These are phyloP conservation scores for Tricladium varicosporioides DNA, from an alignment of 2,329 filamentous ascomycete genomes.

Conservation along the genomic window DNA sequence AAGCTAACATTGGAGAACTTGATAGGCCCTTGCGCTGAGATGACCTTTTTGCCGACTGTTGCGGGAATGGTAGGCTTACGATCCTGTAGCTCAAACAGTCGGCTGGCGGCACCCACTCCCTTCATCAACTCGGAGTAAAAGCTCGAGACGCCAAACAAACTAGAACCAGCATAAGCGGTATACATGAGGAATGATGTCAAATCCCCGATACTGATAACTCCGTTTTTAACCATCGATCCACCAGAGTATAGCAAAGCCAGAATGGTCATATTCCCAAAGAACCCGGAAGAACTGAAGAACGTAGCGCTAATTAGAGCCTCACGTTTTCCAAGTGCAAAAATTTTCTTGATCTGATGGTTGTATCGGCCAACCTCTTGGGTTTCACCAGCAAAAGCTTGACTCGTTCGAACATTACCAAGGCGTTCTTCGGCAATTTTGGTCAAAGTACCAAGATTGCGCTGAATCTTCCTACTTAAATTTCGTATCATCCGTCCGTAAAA, in stretches of 20 bases:
- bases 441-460: constrained; percentile 86
- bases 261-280: constrained; percentile 96
- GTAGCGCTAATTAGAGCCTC: constrained; percentile 87
- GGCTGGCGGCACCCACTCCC: constrained; percentile 92
- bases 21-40: constrained; percentile 83
- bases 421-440: constrained; percentile 98
- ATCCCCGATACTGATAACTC: constrained; percentile 85
- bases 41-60: constrained; percentile 76
- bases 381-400: constrained; percentile 93
- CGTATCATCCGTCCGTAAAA: constrained; percentile 88
- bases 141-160: constrained; percentile 87
- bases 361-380: constrained; percentile 87
- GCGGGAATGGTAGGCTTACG: constrained; percentile 82
- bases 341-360: constrained; percentile 86
- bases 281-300: constrained; percentile 84
- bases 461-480: constrained; percentile 86
- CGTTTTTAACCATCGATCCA: constrained; percentile 83
- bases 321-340: constrained; percentile 82
- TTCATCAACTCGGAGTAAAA: constrained; percentile 99
- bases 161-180: constrained; percentile 80
- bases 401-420: constrained; percentile 94
- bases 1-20: constrained; percentile 84
- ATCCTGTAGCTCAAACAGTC: constrained; percentile 94
- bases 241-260: constrained; percentile 86
- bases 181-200: constrained; percentile 98